Percentiles rank a stretch among this genome's conserved stretches.
Conservation (phyloP, 208 protist species). For the Trypanosomatidae sp. region DNA sequence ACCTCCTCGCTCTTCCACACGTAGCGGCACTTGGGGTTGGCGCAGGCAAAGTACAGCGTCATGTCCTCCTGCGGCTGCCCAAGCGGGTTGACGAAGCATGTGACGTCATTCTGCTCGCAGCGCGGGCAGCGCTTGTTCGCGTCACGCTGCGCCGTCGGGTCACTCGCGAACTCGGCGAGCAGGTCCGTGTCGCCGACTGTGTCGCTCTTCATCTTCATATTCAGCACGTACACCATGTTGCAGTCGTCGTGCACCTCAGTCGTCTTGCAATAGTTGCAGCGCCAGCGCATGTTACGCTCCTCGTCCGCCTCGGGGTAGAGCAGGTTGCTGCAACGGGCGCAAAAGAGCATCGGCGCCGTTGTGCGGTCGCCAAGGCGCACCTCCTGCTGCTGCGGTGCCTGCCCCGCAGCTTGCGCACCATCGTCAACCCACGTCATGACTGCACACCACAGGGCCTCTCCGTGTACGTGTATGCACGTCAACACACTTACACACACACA, state of each 20-base stretch:
- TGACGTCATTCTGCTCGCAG: conserved; percentile 52
- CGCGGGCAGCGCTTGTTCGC: conserved; percentile 57
- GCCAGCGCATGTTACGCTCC: conserved; percentile 50
- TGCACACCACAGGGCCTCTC: too few species aligned
- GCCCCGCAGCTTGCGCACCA: too few species aligned
- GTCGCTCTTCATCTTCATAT: conserved; percentile 72
- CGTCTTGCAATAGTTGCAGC: conserved; percentile 78
- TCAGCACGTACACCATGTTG: conserved; percentile 82
- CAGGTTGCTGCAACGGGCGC: conserved; percentile 72
- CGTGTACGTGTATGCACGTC: too few species aligned
- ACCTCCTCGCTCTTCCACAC: conserved; percentile 72
- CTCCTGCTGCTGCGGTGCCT: too few species aligned
- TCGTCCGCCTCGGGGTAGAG: conserved; percentile 73
- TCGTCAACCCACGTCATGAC: too few species aligned
- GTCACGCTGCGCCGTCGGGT: conserved; percentile 81
- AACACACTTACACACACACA: too few species aligned
- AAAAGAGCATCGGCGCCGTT: conserved; percentile 83
- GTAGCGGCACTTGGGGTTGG: conserved; percentile 61
- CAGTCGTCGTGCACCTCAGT: conserved; percentile 63
- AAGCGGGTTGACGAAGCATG: conserved; percentile 85
- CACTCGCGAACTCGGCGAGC: conserved; percentile 76
- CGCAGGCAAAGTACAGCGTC: conserved; percentile 83
- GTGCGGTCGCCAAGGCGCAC: conserved; percentile 19
- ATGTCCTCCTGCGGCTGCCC: conserved; percentile 83
- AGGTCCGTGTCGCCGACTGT: conserved; percentile 64